A percentile compares a stretch with the other conserved stretches of the same genome.
Conservation (phyloP, 2,329 filamentous ascomycete species). For the Scortechinia acanthostroma region DNA sequence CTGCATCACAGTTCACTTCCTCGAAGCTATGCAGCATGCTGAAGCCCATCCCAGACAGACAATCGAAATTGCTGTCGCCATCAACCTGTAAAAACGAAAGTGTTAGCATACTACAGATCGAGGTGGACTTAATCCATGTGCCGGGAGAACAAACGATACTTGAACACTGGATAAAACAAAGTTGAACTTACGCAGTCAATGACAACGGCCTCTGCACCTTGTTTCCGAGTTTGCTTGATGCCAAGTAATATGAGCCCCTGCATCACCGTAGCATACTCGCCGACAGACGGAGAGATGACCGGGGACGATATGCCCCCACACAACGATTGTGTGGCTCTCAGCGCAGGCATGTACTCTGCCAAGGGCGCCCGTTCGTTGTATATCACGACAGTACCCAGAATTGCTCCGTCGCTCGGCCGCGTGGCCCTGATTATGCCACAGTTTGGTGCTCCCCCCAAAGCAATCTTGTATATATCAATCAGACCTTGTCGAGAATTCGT, state of each 20-base stretch:
- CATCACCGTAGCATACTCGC: conserved; percentile 55
- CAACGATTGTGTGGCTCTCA: conserved; percentile 41
- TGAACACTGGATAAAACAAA: not conserved
- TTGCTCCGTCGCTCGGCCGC: not conserved
- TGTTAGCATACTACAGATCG: conserved; percentile 13
- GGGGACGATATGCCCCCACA: conserved; percentile 60
- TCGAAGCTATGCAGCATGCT: conserved; percentile 54
- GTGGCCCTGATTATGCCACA: not conserved
- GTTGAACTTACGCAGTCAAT: conserved; percentile 52
- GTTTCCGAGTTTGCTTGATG: conserved; percentile 41
- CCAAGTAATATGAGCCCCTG: conserved; percentile 60
- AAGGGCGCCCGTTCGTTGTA: conserved; percentile 51
- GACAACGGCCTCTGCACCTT: conserved; percentile 18
- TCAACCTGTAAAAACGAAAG: conserved; percentile 36
- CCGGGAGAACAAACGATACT: conserved; percentile 4
- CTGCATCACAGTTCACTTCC: conserved; percentile 49
- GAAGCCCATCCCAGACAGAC: conserved; percentile 54
- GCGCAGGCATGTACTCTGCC: conserved; percentile 51
- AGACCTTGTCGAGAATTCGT: not conserved
- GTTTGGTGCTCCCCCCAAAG: not conserved
- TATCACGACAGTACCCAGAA: conserved; percentile 59
- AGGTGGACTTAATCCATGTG: conserved; percentile 1
- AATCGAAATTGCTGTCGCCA: conserved; percentile 53
- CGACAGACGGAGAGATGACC: conserved; percentile 54
- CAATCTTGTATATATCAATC: not conserved